Base-by-base conservation (phyloP, 163 green algal species). In the Prototheca wickerhamii region DNA sequence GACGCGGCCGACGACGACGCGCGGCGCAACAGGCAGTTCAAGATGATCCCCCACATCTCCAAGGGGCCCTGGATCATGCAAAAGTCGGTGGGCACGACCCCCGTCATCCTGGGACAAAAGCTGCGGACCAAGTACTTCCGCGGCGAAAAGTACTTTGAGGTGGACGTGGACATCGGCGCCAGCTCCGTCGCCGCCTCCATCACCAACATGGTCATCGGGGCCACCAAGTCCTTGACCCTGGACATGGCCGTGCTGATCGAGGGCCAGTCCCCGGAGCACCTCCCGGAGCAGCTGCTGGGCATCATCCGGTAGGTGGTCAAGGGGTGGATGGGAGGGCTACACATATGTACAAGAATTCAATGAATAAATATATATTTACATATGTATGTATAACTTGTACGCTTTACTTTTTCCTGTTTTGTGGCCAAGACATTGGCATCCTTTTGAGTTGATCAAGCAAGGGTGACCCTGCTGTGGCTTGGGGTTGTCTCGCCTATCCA, bases 41-140 rank as follows among this genome's bases (percentile, higher is more conserved):
- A 97, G 80, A 83, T 97, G 30, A 95, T 97, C 58, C 90, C 90
- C 1, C 77, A 83, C 61, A 86, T 97, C 33, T 74, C 84, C 2
- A 70, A 91, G 59, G 88, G 88, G 35, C 79, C 59, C 30, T 97
- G 89, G 89, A 78, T 95, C 33, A 86, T 96, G 66, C 84, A 88
- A 68, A 81, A 92, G 75, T 70, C 60, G 26, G 90, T 97, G n/a
- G 90, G 90, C 58, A 90, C 79, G 64, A 95, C 91, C 4, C 90
- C 90, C 23, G 86, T 91, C 31, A 86, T 97, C 29, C 76, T 97
- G 26, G 90, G 90, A 25, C 87, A 87, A 70, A 93, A 95, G 76
- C 73, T 89, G 29, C 68, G 55, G 37, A 76, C 78, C 2, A 74
- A 77, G 30, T 90, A 89, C 67, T 76, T 82, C 69, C 18, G 18